These are phyloP conservation scores for Ogataea methanolica DNA, from an alignment of 805 yeast species.

Conservation along the genomic window DNA sequence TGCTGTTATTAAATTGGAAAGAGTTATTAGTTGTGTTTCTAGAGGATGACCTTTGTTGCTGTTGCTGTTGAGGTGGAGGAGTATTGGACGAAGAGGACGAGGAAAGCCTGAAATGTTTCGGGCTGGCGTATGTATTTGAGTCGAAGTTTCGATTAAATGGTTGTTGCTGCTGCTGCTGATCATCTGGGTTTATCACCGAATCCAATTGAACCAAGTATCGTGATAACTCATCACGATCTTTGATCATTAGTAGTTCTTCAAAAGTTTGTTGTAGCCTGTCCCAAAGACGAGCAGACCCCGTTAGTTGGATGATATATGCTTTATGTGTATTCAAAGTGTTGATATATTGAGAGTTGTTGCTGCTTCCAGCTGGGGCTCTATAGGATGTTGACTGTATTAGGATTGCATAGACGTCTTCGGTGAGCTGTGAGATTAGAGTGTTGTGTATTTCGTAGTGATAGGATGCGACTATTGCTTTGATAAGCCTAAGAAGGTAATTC, in stretches of 20 bases:
- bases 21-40: constrained; percentile 1
- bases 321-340: constrained; percentile 7
- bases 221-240: constrained; percentile 15
- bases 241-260: constrained; percentile 14
- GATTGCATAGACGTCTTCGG: constrained; percentile 8
- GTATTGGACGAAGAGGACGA: constrained; percentile 3
- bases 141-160: neutral
- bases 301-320: constrained; percentile 3
- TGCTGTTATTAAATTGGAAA: too few relatives aligned
- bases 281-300: constrained; percentile 10
- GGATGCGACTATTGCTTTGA: too few relatives aligned
- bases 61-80: neutral
- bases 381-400: constrained; percentile 9
- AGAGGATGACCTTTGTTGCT: constrained; percentile 9
- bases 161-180: neutral
- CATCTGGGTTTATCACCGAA: constrained; percentile 4
- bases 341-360: constrained; percentile 1
- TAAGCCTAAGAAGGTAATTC: too few relatives aligned
- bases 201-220: constrained; percentile 20
- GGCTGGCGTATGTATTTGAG: neutral
- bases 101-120: constrained; percentile 1
- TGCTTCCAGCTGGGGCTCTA: neutral
- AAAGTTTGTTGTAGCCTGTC: constrained; percentile 16
- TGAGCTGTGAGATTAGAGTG: too few relatives aligned
- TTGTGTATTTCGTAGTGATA: too few relatives aligned